Evolutionary conservation across 2,329 filamentous ascomycete species (phyloP).

Genomic region (Cladophialophora yegresii): DNA sequence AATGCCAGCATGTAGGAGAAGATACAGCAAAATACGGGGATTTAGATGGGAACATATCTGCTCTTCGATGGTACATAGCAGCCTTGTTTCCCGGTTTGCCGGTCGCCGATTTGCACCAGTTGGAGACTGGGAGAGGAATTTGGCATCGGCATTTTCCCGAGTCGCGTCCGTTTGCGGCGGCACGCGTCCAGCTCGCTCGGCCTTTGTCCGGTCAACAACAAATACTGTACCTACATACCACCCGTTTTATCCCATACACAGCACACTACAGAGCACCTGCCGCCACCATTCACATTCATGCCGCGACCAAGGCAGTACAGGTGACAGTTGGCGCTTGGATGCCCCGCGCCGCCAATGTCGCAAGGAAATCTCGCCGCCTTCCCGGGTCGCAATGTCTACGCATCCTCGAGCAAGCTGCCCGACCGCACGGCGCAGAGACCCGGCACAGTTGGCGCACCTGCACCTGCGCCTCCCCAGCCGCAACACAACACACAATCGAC

Average conservation of each 20-base stretch:
- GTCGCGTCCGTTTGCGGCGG: slow-evolving; percentile 1
- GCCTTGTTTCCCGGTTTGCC: not conserved
- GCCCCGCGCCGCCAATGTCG: slow-evolving; percentile 25
- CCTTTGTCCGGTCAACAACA: not conserved
- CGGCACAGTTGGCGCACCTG: too few species aligned
- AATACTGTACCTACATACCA: not conserved
- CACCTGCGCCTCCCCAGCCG: slow-evolving; percentile 38
- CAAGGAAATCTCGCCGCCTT: slow-evolving; percentile 55
- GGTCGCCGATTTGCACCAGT: not conserved
- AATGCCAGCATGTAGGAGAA: not conserved
- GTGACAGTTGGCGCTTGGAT: slow-evolving; percentile 17
- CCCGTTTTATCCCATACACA: not conserved
- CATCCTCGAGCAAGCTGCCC: slow-evolving; percentile 56
- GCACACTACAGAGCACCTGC: not conserved
- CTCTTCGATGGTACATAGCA: not conserved
- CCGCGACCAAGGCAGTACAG: slow-evolving; percentile 9
- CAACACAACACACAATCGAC: slow-evolving; percentile 48
- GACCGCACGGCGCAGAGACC: slow-evolving; percentile 46
- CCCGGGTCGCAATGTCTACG: slow-evolving; percentile 56
- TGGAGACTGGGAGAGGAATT: not conserved
- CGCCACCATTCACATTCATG: slow-evolving; percentile 7
- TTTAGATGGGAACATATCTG: not conserved
- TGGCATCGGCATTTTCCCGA: not conserved
- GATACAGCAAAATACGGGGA: not conserved
- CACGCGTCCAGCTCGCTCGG: not conserved